Percentiles rank a stretch among this genome's conserved stretches.
Evolutionary conservation across 352 stramenopile genomes (phyloP).

Genomic region (Globisporangium apiculatum): DNA sequence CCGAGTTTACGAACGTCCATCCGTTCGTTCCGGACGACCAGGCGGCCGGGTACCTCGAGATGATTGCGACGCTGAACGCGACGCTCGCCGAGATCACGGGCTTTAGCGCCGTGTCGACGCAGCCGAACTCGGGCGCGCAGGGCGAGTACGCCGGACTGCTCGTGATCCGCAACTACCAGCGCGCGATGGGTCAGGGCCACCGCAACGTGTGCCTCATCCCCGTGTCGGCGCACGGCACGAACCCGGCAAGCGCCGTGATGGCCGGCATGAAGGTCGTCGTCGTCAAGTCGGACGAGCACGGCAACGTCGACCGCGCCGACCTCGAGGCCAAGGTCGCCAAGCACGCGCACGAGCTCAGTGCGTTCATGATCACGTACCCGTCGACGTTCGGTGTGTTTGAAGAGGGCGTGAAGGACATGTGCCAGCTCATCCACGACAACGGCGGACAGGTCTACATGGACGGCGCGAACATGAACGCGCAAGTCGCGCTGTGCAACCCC

Average conservation of each 20-base stretch:
- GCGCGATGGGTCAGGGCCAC: slow-evolving; percentile 87
- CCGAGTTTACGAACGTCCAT: slow-evolving; percentile 96
- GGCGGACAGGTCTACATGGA: slow-evolving; percentile 99
- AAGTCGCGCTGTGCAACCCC: slow-evolving; percentile 96
- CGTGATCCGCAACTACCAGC: slow-evolving; percentile 95
- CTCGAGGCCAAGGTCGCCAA: slow-evolving; percentile 93
- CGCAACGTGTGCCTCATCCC: slow-evolving; percentile 98
- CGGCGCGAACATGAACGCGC: slow-evolving; percentile 99
- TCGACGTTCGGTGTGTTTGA: slow-evolving; percentile 99
- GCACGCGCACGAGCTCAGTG: slow-evolving; percentile 94
- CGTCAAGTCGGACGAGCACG: slow-evolving; percentile 94
- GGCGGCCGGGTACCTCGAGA: slow-evolving; percentile 93
- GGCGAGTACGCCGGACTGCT: slow-evolving; percentile 98
- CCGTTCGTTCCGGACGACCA: slow-evolving; percentile 96
- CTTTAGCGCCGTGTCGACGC: slow-evolving; percentile 95
- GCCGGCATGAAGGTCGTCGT: slow-evolving; percentile 97
- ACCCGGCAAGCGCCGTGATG: slow-evolving; percentile 96
- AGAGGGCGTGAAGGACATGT: slow-evolving; percentile 96
- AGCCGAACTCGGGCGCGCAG: slow-evolving; percentile 97
- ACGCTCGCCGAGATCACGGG: slow-evolving; percentile 97
- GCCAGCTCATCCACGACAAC: slow-evolving; percentile 92
- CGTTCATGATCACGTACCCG: slow-evolving; percentile 99
- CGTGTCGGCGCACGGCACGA: slow-evolving; percentile 98
- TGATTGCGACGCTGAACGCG: slow-evolving; percentile 95
- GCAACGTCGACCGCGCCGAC: slow-evolving; percentile 96